Percentiles rank a stretch among this genome's conserved stretches.
These are phyloP conservation scores for Sphaceloma murrayae DNA, from an alignment of 2,329 filamentous ascomycete genomes.

Conservation along the genomic window DNA sequence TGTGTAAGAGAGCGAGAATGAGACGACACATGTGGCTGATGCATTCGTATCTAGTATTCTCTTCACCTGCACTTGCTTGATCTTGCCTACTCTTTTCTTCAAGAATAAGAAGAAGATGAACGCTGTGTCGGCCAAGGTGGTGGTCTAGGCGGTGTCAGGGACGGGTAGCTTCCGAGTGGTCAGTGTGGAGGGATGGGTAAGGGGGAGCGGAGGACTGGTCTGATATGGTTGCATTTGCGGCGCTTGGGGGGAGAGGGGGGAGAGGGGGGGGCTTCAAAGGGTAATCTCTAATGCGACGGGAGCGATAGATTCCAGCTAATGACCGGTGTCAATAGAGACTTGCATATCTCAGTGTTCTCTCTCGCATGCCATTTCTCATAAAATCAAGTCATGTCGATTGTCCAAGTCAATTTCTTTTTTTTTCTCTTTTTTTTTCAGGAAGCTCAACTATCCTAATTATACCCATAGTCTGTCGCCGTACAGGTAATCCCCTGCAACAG, in stretches of 20 bases:
- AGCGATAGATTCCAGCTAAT: no score
- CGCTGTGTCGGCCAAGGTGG: constrained; percentile 6
- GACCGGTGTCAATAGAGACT: no score
- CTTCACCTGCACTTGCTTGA: constrained; percentile 36
- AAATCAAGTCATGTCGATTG: no score
- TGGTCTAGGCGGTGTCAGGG: not conserved
- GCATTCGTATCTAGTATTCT: no score
- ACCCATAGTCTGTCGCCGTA: constrained; percentile 19
- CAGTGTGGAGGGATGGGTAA: not conserved
- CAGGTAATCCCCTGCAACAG: constrained; percentile 27
- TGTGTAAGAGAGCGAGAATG: no score
- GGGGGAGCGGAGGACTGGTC: not conserved
- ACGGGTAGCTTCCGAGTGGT: not conserved
- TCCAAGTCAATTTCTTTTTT: no score
- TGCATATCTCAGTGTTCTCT: no score
- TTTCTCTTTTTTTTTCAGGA: no score
- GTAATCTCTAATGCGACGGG: constrained; percentile 16
- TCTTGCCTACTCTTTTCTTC: constrained; percentile 41
- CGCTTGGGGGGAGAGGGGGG: not conserved
- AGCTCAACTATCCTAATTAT: no score
- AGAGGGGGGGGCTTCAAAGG: not conserved
- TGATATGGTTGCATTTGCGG: not conserved
- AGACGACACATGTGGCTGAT: no score
- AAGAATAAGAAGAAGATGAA: constrained; percentile 37
- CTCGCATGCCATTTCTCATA: no score